phyloP scores from a whole-genome alignment of 2,329 filamentous ascomycete species.

The Verticillium nonalfalfae region DNA sequence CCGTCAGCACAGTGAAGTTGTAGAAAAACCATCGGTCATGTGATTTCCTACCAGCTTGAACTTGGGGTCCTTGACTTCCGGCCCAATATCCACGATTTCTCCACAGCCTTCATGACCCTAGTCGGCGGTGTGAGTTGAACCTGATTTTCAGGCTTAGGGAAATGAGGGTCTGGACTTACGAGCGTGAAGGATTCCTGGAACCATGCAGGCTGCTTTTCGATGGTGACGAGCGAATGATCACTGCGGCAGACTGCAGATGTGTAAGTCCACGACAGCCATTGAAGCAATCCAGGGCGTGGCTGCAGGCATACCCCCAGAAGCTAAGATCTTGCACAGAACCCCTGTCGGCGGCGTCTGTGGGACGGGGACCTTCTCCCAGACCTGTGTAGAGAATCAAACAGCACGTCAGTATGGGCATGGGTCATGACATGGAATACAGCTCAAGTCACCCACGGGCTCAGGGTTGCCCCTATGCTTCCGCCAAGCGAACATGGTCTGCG shows the following conservation, averaged over 20 bases:
- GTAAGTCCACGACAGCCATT: not conserved
- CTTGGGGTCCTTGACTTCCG: constrained; percentile 6
- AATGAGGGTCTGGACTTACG: not conserved
- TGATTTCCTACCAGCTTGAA: constrained; percentile 10
- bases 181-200: constrained; percentile 20
- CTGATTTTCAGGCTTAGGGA: no score
- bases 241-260: constrained; percentile 20
- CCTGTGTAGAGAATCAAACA: constrained; percentile 3
- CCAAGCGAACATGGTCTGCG: constrained; percentile 26
- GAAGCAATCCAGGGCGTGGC: not conserved
- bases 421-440: not conserved
- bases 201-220: constrained; percentile 20
- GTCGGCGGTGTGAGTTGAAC: not conserved
- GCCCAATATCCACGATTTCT: constrained; percentile 14
- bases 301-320: constrained; percentile 18
- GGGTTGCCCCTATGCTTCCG: constrained; percentile 23
- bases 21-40: not conserved
- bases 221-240: constrained; percentile 21
- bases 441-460: constrained; percentile 12
- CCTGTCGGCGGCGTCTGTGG: constrained; percentile 16
- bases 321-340: constrained; percentile 24
- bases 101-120: constrained; percentile 19
- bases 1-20: not conserved
- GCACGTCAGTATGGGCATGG: no score
- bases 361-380: constrained; percentile 20